Percentiles rank a stretch among this genome's conserved stretches.
phyloP scores from a whole-genome alignment of 768 basidiomycete genomes.

The Collybia sp. region DNA sequence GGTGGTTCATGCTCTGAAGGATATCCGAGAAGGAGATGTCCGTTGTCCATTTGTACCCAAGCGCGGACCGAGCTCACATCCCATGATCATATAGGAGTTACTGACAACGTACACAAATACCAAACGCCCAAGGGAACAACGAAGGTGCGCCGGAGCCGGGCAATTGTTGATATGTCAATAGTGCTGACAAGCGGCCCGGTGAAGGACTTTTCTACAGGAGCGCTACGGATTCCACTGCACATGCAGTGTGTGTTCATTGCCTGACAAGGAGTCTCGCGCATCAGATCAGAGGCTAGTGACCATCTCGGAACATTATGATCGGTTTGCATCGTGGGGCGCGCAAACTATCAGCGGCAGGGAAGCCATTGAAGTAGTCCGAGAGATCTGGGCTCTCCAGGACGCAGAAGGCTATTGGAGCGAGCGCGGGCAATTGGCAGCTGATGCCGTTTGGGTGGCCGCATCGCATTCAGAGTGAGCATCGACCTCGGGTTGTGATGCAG shows the following conservation, averaged over 20 bases:
- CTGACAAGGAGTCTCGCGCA: slow-evolving; percentile 36
- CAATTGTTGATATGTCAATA: background rate
- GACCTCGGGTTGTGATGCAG: background rate
- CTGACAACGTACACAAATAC: slow-evolving; percentile 60
- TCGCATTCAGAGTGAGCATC: slow-evolving; percentile 57
- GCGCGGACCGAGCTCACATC: slow-evolving; percentile 1
- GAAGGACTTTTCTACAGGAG: slow-evolving; percentile 38
- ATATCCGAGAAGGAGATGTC: slow-evolving; percentile 48
- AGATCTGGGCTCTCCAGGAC: slow-evolving; percentile 55
- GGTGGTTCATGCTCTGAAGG: slow-evolving; percentile 56
- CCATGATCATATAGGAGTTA: slow-evolving; percentile 39
- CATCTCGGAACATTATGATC: slow-evolving; percentile 40
- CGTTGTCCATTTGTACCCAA: slow-evolving; percentile 5
- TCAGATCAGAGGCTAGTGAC: slow-evolving; percentile 47
- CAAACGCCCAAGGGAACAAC: slow-evolving; percentile 44
- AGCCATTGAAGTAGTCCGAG: slow-evolving; percentile 40
- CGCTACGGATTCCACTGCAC: slow-evolving; percentile 57
- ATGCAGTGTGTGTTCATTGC: slow-evolving; percentile 55
- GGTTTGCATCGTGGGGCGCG: slow-evolving; percentile 46
- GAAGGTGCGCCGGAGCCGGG: slow-evolving; percentile 34
- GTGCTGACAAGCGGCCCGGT: background rate
- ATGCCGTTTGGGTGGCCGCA: slow-evolving; percentile 55
- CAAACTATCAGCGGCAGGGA: slow-evolving; percentile 39
- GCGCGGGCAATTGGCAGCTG: slow-evolving; percentile 57
- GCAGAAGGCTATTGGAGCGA: slow-evolving; percentile 67